Percentiles rank a stretch among this genome's conserved stretches.
Conservation (phyloP, 306 rosid species). For the Quercus variabilis region DNA sequence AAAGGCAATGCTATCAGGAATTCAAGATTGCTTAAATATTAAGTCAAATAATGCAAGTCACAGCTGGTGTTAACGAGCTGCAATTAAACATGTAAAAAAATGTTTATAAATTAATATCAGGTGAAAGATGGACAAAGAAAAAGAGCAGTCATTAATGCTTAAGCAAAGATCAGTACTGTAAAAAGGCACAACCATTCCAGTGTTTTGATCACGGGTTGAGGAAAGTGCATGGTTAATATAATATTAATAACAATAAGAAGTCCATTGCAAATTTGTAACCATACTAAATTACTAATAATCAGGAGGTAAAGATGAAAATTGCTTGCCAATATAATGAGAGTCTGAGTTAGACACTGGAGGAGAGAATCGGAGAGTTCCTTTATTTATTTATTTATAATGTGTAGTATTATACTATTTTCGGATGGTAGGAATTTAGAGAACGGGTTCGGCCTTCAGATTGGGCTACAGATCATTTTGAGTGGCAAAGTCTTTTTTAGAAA, state of each 20-base stretch:
- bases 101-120: slow-evolving; percentile 10
- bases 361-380: no score
- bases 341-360: no score
- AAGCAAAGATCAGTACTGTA: neutral
- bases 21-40: slow-evolving; percentile 5
- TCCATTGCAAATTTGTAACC: neutral
- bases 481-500: no score
- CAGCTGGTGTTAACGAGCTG: slow-evolving; percentile 87
- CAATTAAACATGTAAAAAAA: slow-evolving; percentile 20
- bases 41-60: slow-evolving; percentile 89
- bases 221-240: neutral
- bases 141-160: neutral
- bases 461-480: no score
- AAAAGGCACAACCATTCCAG: neutral
- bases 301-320: neutral
- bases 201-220: neutral
- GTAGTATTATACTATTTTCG: no score
- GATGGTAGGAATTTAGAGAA: no score
- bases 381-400: no score
- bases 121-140: neutral
- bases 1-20: neutral
- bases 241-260: neutral
- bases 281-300: neutral
- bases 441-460: no score
- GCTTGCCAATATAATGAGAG: neutral